Base-by-base conservation (phyloP, 331 rosid genomes). In the Quercus tomentella region DNA sequence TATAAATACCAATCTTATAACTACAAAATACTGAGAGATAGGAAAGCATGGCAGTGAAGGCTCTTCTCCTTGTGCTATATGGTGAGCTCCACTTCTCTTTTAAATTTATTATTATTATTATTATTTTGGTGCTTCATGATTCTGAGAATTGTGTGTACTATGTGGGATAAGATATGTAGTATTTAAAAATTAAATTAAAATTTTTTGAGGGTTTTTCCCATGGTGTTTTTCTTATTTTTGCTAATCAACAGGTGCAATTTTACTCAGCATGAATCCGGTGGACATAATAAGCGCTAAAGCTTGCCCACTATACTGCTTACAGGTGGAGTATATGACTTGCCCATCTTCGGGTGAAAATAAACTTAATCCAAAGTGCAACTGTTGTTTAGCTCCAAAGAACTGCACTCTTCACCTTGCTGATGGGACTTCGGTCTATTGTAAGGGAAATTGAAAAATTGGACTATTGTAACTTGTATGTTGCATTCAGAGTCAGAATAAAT, bases 271-370 rank as follows among this genome's bases (percentile, higher is more conserved):
- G 21, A 71, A 45, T 26, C 58, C 75, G 23, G 33, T 22, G 35
- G 37, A 31, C 49, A 66, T 31, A 1, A 65, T 9, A 45, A 66
- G 58, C 57, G 75, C 26, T 21, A 33, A 51, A 67, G 37, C 56
- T 7, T 70, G 76, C 76, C 52, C 72, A 7, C 76, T 70, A 3
- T 78, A 45, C 9, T 60, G 51, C 23, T n/a, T 51, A 1, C 80
- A 37, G 11, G 81, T 83, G 6, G 77, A 73, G 22, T 82, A 87
- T 77, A 84, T 82, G 91, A 87, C 78, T 1, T 87, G 91, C 60
- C 83, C 79, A 43, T 82, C 89, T 68, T 60, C 86, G 18, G 89
- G 86, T 10, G 33, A 72, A 16, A 2, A 75, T 21, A 87, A 75
- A 4, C 84, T 85, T 26, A 17, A 16, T 15, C 87, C 91, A 77